Base-by-base conservation (phyloP, 2,329 filamentous ascomycete species). In the Nothophaeocryptopus gaeumannii region DNA sequence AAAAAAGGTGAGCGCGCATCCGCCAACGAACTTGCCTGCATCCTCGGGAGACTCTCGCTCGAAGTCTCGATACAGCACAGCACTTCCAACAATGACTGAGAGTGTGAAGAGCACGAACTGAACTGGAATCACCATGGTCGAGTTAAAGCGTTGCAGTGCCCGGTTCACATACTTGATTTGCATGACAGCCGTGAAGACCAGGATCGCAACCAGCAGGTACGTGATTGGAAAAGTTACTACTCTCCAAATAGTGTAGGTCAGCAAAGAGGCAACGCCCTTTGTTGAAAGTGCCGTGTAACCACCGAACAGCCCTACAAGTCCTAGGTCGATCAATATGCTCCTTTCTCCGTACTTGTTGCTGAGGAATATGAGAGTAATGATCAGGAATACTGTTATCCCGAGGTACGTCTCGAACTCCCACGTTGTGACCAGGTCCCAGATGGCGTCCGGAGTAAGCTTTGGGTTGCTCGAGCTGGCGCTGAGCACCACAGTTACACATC, bases 21-120 rank as follows among this genome's bases (percentile, higher is more conserved):
- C 93, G 15, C 88, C 89, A 10, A 96, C 74, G 64, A 99, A 99
- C 63, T 96, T 95, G 49, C 76, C 74, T 2, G 88, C 88, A 62
- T 89, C 87, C 40, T 83, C 78, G 29, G 78, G 72, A 0, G 84
- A 87, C 7, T 89, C 88, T 36, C 86, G 84, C 68, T 97, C 88
- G 63, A 99, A 99, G 68, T 99, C 93, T 42, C 92, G 85, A 67
- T 97, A 99, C 5, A 99, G 74, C 8, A 99, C 79, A 1, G 92
- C 92, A 63, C 91, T 96, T 49, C 93, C 93, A 44, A 96, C 78
- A 60, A 99, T 97, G 55, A 97, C 93, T 5, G 88, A 95, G 7
- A 99, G 78, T 0, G 93, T 99, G 69, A 99, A 99, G 56, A 95
- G 81, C 42, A 99, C 93, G 62, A 99, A 99, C 65, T 99, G 93